Evolutionary conservation across 805 yeast genomes (phyloP).

Genomic region (Candida oleophila): DNA sequence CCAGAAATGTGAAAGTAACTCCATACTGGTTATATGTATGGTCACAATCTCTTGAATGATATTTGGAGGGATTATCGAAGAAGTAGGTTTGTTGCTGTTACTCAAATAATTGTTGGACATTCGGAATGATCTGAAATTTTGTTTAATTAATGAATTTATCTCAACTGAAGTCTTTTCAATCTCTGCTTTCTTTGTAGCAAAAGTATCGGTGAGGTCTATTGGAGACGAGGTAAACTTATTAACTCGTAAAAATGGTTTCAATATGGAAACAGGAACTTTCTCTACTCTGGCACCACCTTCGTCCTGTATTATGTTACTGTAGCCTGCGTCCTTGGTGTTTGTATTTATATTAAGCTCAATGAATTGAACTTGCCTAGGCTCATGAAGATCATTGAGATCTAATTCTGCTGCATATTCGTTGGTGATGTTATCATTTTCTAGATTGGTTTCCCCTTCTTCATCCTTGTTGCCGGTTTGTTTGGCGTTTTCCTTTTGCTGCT

Average conservation of each 20-base stretch:
- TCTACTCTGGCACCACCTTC: background rate
- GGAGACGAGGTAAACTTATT: background rate
- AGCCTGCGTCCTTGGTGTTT: constrained; percentile 3
- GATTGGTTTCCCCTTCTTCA: too few species aligned
- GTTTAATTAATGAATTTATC: constrained; percentile 29
- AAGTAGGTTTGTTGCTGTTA: constrained; percentile 4
- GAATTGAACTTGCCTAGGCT: constrained; percentile 27
- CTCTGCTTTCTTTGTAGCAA: constrained; percentile 16
- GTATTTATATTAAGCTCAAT: constrained; percentile 32
- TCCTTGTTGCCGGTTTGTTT: background rate
- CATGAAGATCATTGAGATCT: constrained; percentile 37
- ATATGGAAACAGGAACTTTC: background rate
- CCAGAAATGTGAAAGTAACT: constrained; percentile 46
- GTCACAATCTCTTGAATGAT: constrained; percentile 33
- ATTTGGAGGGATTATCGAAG: constrained; percentile 22
- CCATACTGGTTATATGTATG: constrained; percentile 40
- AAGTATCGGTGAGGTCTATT: constrained; percentile 2
- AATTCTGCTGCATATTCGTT: constrained; percentile 29
- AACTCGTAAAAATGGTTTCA: background rate
- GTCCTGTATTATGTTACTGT: background rate
- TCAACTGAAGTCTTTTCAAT: constrained; percentile 33
- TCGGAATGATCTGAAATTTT: constrained; percentile 33
- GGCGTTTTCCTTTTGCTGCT: background rate
- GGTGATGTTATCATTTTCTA: background rate
- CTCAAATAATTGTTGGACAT: constrained; percentile 10